Conservation (phyloP, 2,329 filamentous ascomycete species). For the Helicocarpus griseus region DNA sequence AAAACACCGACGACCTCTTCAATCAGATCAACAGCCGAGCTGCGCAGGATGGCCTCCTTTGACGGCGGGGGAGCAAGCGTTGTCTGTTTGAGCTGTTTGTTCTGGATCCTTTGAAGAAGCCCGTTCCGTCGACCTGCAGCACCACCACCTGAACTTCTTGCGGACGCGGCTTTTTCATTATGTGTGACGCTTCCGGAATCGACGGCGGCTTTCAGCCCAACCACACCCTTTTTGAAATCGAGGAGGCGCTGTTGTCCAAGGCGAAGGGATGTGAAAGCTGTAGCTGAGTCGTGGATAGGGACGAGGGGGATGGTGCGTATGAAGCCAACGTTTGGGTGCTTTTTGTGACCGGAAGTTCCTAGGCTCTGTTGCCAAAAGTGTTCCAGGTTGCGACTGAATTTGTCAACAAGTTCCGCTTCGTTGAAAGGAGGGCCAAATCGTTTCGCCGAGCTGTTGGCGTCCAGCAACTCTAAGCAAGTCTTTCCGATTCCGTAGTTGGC, state of each 20-base stretch:
- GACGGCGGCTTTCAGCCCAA: constrained; percentile 24
- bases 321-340: constrained; percentile 20
- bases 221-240: constrained; percentile 30
- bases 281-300: constrained; percentile 28
- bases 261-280: constrained; percentile 24
- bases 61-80: constrained; percentile 37
- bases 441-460: constrained; percentile 3
- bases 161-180: constrained; percentile 9
- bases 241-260: constrained; percentile 33
- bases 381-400: constrained; percentile 42
- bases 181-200: constrained; percentile 1
- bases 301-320: constrained; percentile 24
- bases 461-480: constrained; percentile 27
- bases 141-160: constrained; percentile 19
- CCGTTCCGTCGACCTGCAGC: constrained; percentile 42
- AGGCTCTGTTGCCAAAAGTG: constrained; percentile 35
- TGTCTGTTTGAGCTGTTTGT: constrained; percentile 51
- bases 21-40: constrained; percentile 56
- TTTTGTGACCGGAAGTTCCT: constrained; percentile 24
- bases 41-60: constrained; percentile 49
- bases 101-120: constrained; percentile 65
- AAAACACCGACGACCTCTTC: constrained; percentile 60
- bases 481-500: constrained; percentile 33
- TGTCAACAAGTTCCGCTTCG: constrained; percentile 39
- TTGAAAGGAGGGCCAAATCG: constrained; percentile 21